phyloP scores from a whole-genome alignment of 306 rosid species.

The Rosa lucieae region DNA sequence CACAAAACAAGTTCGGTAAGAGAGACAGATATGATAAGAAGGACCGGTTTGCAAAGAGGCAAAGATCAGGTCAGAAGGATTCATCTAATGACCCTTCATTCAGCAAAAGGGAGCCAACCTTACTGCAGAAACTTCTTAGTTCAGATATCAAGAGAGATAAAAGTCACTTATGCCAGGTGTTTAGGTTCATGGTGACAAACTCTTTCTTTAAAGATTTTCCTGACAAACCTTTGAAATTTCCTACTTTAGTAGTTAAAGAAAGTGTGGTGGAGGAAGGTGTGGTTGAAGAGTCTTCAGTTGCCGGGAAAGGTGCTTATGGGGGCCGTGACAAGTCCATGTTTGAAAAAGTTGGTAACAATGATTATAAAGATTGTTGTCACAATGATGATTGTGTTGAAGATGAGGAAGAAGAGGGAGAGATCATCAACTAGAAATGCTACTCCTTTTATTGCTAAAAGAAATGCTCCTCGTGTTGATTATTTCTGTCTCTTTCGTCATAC shows the following conservation, averaged over 20 bases:
- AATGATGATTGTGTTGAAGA: slow-evolving; percentile 10
- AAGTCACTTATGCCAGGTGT: slow-evolving; percentile 61
- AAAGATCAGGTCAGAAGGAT: slow-evolving; percentile 37
- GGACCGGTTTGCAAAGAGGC: slow-evolving; percentile 51
- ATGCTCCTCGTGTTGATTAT: neutral
- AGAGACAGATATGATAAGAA: slow-evolving; percentile 42
- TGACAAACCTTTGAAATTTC: slow-evolving; percentile 61
- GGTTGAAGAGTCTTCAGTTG: slow-evolving; percentile 26
- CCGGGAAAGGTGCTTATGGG: slow-evolving; percentile 29
- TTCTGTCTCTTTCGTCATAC: neutral
- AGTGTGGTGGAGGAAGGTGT: slow-evolving; percentile 14
- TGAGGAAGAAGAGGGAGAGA: slow-evolving; percentile 82
- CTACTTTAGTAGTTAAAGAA: slow-evolving; percentile 50
- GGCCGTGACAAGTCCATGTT: slow-evolving; percentile 7
- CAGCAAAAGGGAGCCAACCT: slow-evolving; percentile 50
- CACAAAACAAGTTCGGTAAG: slow-evolving; percentile 44
- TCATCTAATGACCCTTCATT: slow-evolving; percentile 15
- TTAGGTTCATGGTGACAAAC: slow-evolving; percentile 80
- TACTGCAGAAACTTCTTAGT: slow-evolving; percentile 76
- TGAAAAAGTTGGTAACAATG: slow-evolving; percentile 17
- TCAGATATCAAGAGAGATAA: slow-evolving; percentile 73
- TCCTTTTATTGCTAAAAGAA: neutral
- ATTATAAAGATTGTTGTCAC: neutral
- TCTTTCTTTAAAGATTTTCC: slow-evolving; percentile 69
- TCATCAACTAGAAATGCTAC: slow-evolving; percentile 37